These are phyloP conservation scores for Aspergillus brasiliensis DNA, from an alignment of 2,329 filamentous ascomycete species.

Conservation along the genomic window DNA sequence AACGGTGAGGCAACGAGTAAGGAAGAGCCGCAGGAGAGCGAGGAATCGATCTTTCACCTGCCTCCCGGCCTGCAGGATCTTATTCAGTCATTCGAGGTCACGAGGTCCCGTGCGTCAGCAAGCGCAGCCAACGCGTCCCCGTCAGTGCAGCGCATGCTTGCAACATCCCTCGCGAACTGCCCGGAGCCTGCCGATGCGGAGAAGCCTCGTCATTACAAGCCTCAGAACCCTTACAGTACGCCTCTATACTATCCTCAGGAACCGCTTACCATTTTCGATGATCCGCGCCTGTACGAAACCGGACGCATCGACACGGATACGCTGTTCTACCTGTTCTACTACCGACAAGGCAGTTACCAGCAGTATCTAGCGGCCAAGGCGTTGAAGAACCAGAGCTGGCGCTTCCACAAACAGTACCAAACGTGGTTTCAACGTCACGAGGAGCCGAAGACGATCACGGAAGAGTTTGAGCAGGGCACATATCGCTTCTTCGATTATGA, in stretches of 20 bases:
- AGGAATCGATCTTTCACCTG: conserved; percentile 87
- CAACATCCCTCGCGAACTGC: conserved; percentile 70
- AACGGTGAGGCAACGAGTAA: conserved; percentile 54
- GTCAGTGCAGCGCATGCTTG: conserved; percentile 72
- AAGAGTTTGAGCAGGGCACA: conserved; percentile 97
- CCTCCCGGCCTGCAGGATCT: conserved; percentile 87
- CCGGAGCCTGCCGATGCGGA: conserved; percentile 80
- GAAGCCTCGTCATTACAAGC: conserved; percentile 79
- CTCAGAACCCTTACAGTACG: conserved; percentile 76
- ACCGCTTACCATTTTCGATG: conserved; percentile 86
- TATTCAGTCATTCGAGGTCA: conserved; percentile 84
- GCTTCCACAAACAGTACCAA: conserved; percentile 99
- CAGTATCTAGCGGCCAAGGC: conserved; percentile 95
- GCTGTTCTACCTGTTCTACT: conserved; percentile 98
- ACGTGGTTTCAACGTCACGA: conserved; percentile 99
- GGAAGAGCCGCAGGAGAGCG: conserved; percentile 50
- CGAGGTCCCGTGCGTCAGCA: conserved; percentile 66
- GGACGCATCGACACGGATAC: conserved; percentile 89
- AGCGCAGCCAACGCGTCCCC: conserved; percentile 58
- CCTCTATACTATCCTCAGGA: conserved; percentile 88
- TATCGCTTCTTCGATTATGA: conserved; percentile 99
- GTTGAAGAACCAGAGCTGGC: conserved; percentile 97
- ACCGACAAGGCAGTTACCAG: conserved; percentile 93
- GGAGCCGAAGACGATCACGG: conserved; percentile 96
- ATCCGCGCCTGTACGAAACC: conserved; percentile 76